Percentiles rank a stretch among this genome's conserved stretches.
phyloP scores from a whole-genome alignment of 495 filamentous ascomycete species.

The Penicillium angulare region DNA sequence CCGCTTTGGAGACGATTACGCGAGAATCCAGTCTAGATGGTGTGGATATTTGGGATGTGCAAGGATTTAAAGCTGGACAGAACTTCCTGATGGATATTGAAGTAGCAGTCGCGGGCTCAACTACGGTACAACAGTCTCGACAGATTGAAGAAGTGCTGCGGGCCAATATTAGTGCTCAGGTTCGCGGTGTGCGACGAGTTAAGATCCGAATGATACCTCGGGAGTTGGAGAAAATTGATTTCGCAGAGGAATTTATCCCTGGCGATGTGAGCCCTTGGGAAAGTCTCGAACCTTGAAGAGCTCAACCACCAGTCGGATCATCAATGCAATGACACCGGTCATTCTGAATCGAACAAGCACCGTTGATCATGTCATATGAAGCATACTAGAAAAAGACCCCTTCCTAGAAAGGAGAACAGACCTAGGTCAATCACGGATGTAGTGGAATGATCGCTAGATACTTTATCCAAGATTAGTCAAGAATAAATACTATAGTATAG shows the following conservation, averaged over 20 bases:
- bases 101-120: constrained; percentile 70
- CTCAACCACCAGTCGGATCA: constrained; percentile 41
- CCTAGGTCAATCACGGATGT: no score
- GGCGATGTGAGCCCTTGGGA: constrained; percentile 61
- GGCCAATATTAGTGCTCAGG: constrained; percentile 63
- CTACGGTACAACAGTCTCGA: constrained; percentile 67
- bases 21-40: constrained; percentile 31
- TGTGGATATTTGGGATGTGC: constrained; percentile 67
- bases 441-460: no score
- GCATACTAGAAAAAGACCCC: no score
- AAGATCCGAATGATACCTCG: constrained; percentile 78
- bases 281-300: constrained; percentile 69
- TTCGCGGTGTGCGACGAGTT: constrained; percentile 77
- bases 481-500: no score
- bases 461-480: no score
- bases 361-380: no score
- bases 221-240: constrained; percentile 47
- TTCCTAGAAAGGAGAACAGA: no score
- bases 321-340: constrained; percentile 19
- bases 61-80: constrained; percentile 90
- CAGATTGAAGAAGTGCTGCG: constrained; percentile 71
- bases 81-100: constrained; percentile 91
- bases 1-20: constrained; percentile 59
- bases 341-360: no score
- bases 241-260: constrained; percentile 77